Conservation (phyloP, 2,329 filamentous ascomycete genomes). For the Monosporascus sp. region DNA sequence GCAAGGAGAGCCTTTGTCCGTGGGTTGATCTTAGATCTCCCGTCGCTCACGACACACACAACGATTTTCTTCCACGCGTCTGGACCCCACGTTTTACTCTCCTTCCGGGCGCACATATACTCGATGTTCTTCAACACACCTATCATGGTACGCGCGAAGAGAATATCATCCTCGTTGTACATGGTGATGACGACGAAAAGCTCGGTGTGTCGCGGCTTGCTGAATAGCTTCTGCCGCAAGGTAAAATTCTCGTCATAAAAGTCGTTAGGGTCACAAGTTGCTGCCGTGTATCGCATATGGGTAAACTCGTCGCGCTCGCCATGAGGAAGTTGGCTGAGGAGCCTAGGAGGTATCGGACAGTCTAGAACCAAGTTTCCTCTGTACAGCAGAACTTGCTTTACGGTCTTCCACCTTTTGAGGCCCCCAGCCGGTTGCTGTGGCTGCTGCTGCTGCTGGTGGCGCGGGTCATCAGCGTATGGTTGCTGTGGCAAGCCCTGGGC, state of each 20-base stretch:
- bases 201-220: slow-evolving; percentile 82
- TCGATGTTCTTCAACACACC: slow-evolving; percentile 97
- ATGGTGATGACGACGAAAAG: slow-evolving; percentile 96
- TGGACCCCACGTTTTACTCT: slow-evolving; percentile 94
- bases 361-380: slow-evolving; percentile 95
- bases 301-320: slow-evolving; percentile 89
- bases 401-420: slow-evolving; percentile 92
- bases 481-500: slow-evolving; percentile 30
- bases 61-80: slow-evolving; percentile 99
- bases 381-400: slow-evolving; percentile 97
- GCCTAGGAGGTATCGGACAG: slow-evolving; percentile 84
- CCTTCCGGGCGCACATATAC: slow-evolving; percentile 89
- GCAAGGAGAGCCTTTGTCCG: slow-evolving; percentile 84
- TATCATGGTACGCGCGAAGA: slow-evolving; percentile 97
- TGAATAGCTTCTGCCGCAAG: slow-evolving; percentile 83
- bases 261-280: slow-evolving; percentile 96
- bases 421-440: slow-evolving; percentile 48
- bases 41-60: slow-evolving; percentile 93
- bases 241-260: slow-evolving; percentile 87
- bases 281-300: slow-evolving; percentile 95
- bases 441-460: slow-evolving; percentile 22
- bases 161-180: slow-evolving; percentile 98
- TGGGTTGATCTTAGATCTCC: slow-evolving; percentile 85
- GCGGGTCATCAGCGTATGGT: slow-evolving; percentile 40
- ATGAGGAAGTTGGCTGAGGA: slow-evolving; percentile 84